Percentiles rank a stretch among this genome's conserved stretches.
These are phyloP conservation scores for Dendrocalamus sinicus DNA, from an alignment of 176 grass and related monocot genomes.

Conservation along the genomic window DNA sequence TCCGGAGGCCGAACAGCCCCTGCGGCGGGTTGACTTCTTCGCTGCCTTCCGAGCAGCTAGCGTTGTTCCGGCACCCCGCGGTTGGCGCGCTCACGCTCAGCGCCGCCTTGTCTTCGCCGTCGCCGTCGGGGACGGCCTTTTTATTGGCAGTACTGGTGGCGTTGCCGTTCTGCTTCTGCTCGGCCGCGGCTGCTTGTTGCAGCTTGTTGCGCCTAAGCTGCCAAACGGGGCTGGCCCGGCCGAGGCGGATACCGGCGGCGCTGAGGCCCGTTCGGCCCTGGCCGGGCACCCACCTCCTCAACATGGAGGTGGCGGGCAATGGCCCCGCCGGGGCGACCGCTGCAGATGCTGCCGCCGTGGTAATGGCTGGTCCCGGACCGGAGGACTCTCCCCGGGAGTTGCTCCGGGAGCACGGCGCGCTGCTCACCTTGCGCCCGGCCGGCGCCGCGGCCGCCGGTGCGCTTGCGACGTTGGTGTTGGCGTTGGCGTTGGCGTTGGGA, in stretches of 20 bases:
- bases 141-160: constrained; percentile 13
- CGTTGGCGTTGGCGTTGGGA: not conserved
- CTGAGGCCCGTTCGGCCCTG: constrained; percentile 36
- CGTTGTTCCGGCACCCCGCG: constrained; percentile 68
- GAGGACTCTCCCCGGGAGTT: constrained; percentile 89
- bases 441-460: constrained; percentile 3
- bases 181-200: constrained; percentile 44
- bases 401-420: constrained; percentile 92
- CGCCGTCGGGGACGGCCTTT: not conserved
- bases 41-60: constrained; percentile 34
- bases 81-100: constrained; percentile 49
- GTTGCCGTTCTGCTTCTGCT: constrained; percentile 50
- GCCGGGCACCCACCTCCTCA: constrained; percentile 59
- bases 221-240: constrained; percentile 72
- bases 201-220: constrained; percentile 71
- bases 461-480: not conserved
- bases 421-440: constrained; percentile 60
- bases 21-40: constrained; percentile 45
- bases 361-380: not conserved
- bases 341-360: not conserved
- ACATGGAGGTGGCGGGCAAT: constrained; percentile 35
- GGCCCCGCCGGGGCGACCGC: not conserved
- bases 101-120: constrained; percentile 20
- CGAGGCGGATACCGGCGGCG: constrained; percentile 69
- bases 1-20: constrained; percentile 68